Evolutionary conservation across 345 rosid genomes (phyloP), one percentile per base, ranked within the genome.

Genomic region (Hibiscus tridactylites): DNA sequence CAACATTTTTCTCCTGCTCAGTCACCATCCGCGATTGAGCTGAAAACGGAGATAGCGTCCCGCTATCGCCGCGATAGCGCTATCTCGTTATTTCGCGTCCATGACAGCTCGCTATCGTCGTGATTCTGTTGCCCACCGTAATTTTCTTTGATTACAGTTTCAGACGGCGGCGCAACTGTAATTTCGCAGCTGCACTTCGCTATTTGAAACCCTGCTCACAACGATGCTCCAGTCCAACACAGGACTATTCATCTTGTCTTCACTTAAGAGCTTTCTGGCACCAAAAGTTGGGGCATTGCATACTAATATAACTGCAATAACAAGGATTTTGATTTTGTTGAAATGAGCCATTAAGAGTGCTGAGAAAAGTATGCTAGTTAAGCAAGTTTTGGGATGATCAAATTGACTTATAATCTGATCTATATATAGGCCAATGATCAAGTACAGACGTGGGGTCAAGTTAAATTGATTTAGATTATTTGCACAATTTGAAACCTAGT

Each of bases 391-490:
- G 52, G 52, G 29, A 19, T 26, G 21, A 19, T 11, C 4, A 31
- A 11, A 39, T 42, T 2, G 52, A 29, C 31, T 64, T 42, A 21
- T 21, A 6, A 24, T 12, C 70, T 44, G 17, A 13, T 21, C 33
- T 65, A 24, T 17, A 16, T 33, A 42, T 39, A 17, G 50, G 52
- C 16, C 16, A 63, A 0, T 17, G 50, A 35, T 35, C 8, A 65
- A 44, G 52, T 65, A 65, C 11, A 65, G 69, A 28, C 69, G 33
- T 21, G 19, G 33, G 69, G 33, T 65, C 53, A 65, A 65, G 69
- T 21, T 39, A 19, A 19, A 19, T 42, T 21, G 52, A 29, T 64
- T 63, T 42, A 19, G 31, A 64, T 21, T 9, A 9, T 19, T 5
- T 39, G 31, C 10, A 63, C 44, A 19, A 19, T 63, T 63, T 29